Base-by-base conservation (phyloP, 2,329 filamentous ascomycete species). In the Parascedosporium putredinis region DNA sequence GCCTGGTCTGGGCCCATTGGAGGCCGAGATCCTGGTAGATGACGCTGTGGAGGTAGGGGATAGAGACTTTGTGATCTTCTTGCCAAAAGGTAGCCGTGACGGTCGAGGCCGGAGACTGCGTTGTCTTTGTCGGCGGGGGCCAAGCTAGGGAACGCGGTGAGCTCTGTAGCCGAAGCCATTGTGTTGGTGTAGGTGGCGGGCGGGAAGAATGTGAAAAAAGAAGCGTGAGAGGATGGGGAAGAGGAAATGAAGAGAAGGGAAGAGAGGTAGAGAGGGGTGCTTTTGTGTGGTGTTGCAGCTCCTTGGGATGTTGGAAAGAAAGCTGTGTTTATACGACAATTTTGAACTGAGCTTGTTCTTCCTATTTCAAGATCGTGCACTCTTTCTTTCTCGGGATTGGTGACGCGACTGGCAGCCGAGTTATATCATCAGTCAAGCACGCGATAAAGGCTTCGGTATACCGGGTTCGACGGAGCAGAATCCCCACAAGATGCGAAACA, bases 81-180 rank as follows among this genome's bases (percentile, higher is more conserved):
- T 68, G 53, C 77, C 77, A 55, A 80, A 23, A 81, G 71, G 57
- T 76, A 79, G 45, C 73, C 72, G 55, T 76, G 72, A 23, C 64
- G 65, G 29, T 73, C 65, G 1, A 72, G 59, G 14, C 59, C 57
- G 50, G 53, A 53, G 7, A 46, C 22, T 12, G 20, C 12, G 18
- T 31, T 20, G 25, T 45, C 42, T 42, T 61, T 53, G 10, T 42
- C 33, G 23, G n/a, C 45, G 18, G 25, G 29, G 38, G 42, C 2
- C 27, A 22, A 8, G 42, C 5, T 23, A 8, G 23, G 42, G n/a
- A 23, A 14, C 14, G 24, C 18, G 25, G 25, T 24, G 20, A 29
- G 12, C n/a, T 46, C 33, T n/a, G 36, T 5, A 18, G 22, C n/a
- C 10, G 36, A 40, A 22, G 36, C 18, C 24, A 45, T 25, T 8